Percentiles rank a stretch among this genome's conserved stretches.
These are phyloP conservation scores for Pichia cabralensis DNA, from an alignment of 805 yeast genomes.

Conservation along the genomic window DNA sequence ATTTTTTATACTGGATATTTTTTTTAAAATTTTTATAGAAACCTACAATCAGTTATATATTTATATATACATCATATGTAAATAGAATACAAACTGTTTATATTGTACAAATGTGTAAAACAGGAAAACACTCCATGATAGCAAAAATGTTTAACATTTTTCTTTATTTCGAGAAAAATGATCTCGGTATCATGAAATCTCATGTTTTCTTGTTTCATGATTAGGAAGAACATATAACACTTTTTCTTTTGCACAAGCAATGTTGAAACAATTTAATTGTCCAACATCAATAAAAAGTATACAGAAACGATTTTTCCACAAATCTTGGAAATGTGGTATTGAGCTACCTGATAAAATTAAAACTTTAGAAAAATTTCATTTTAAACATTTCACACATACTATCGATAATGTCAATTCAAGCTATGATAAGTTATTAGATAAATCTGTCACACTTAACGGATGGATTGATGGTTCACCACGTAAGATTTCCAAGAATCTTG, in stretches of 20 bases:
- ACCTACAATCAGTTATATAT: no score
- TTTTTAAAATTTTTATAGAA: no score
- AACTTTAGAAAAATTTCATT: slow-evolving; percentile 21
- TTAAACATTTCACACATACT: slow-evolving; percentile 21
- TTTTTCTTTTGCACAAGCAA: neutral
- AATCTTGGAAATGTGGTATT: neutral
- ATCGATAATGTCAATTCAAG: slow-evolving; percentile 13
- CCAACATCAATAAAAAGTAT: neutral
- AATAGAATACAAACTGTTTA: no score
- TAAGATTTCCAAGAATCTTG: slow-evolving; percentile 49
- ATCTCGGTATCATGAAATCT: no score
- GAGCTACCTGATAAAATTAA: slow-evolving; percentile 14
- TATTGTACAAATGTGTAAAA: no score
- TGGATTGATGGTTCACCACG: slow-evolving; percentile 77
- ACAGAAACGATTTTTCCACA: neutral
- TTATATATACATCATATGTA: no score
- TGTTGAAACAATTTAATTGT: neutral
- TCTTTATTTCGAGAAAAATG: no score
- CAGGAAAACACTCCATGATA: no score
- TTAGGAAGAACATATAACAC: no score
- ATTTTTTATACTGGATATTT: neutral
- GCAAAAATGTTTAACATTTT: no score
- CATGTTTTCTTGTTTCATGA: no score
- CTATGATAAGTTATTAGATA: slow-evolving; percentile 5
- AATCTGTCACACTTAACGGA: slow-evolving; percentile 53